Percentiles rank a stretch among this genome's conserved stretches.
Evolutionary conservation across 2,329 filamentous ascomycete species (phyloP).

Genomic region (Drechslera avenae): DNA sequence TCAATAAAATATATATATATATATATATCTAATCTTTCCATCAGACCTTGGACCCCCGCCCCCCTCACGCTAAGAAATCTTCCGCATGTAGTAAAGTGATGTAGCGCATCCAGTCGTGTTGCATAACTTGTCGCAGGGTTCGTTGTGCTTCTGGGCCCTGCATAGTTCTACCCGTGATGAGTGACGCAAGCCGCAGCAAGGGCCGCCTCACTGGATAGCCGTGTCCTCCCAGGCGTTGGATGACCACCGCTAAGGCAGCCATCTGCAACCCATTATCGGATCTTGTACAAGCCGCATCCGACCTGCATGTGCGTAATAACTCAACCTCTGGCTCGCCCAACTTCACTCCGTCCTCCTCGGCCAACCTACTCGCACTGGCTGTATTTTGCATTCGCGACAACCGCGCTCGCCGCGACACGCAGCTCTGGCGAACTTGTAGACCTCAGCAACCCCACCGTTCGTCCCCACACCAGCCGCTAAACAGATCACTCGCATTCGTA

Average conservation of each 20-base stretch:
- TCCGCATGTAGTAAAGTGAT: too few relatives aligned
- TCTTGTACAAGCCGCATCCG: not conserved
- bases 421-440: constrained; percentile 5
- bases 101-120: not conserved
- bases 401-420: constrained; percentile 28
- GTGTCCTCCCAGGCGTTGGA: not conserved
- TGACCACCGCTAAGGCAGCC: not conserved
- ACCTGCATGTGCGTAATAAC: not conserved
- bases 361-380: not conserved
- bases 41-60: too few relatives aligned
- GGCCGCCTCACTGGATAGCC: constrained; percentile 5
- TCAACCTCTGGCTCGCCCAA: not conserved
- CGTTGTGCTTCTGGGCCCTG: not conserved
- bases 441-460: constrained; percentile 18
- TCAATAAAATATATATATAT: too few relatives aligned
- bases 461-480: constrained; percentile 26
- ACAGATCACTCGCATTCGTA: constrained; percentile 29
- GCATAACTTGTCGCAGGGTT: not conserved
- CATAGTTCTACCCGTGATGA: not conserved
- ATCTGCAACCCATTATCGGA: not conserved
- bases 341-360: not conserved
- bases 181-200: constrained; percentile 13
- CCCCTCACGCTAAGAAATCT: too few relatives aligned
- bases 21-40: too few relatives aligned
- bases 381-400: constrained; percentile 13